phyloP scores from a whole-genome alignment of 129 eudicot species.

The Smallanthus sonchifolius region DNA sequence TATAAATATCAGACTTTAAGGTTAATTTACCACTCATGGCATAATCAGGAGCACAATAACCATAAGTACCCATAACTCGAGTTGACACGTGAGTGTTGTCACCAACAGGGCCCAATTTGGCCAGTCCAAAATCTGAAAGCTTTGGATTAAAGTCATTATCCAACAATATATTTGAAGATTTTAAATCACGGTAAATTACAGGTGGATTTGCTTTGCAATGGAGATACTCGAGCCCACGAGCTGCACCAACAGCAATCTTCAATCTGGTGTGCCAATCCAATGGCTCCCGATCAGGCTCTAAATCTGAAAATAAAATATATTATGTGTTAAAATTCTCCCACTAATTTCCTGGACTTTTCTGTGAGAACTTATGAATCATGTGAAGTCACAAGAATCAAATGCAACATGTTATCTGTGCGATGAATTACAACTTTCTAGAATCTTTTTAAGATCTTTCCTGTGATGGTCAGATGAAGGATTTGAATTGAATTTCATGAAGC shows the following conservation, averaged over 20 bases:
- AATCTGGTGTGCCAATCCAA: constrained; percentile 73
- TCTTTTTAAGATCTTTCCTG: constrained; percentile 1
- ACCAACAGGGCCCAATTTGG: constrained; percentile 95
- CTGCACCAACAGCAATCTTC: constrained; percentile 86
- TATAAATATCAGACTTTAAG: constrained; percentile 79
- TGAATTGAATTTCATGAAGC: background rate
- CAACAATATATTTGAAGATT: constrained; percentile 84
- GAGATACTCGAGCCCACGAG: constrained; percentile 85
- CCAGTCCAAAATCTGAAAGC: constrained; percentile 93
- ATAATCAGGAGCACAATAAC: constrained; percentile 94
- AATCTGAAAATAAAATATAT: constrained; percentile 30
- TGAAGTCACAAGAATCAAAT: constrained; percentile 25
- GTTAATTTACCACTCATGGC: constrained; percentile 84
- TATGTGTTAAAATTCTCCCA: background rate
- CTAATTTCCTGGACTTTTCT: background rate
- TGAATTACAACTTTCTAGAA: background rate
- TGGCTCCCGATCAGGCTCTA: constrained; percentile 49
- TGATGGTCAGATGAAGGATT: constrained; percentile 11
- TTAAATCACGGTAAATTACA: constrained; percentile 87
- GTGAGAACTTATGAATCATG: constrained; percentile 1
- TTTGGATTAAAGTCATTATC: constrained; percentile 67
- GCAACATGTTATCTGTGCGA: background rate
- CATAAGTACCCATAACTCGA: constrained; percentile 96
- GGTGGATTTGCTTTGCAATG: constrained; percentile 89
- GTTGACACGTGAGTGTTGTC: constrained; percentile 93